Conservation (phyloP, 345 rosid species). For the Brassica incana region DNA sequence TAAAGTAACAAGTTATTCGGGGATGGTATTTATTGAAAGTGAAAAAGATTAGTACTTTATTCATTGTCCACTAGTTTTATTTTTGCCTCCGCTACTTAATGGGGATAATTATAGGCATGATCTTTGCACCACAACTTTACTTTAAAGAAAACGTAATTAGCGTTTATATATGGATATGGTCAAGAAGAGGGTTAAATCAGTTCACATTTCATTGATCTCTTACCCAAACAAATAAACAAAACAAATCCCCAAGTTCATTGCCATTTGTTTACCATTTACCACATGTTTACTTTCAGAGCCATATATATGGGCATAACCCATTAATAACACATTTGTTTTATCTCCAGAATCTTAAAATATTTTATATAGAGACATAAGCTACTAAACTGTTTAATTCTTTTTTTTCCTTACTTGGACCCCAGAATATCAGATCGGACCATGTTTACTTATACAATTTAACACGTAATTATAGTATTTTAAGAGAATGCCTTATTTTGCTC, state of each 20-base stretch:
- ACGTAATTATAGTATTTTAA: background rate
- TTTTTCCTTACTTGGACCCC: background rate
- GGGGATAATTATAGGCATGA: background rate
- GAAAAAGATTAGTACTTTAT: background rate
- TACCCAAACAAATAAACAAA: background rate
- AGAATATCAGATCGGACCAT: background rate
- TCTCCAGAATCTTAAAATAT: background rate
- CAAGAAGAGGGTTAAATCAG: background rate
- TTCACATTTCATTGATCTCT: background rate
- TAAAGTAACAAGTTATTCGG: background rate
- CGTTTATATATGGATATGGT: background rate
- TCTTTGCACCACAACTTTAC: background rate
- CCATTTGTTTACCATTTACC: background rate
- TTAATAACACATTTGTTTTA: background rate
- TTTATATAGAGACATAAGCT: background rate
- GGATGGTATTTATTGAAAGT: conserved; percentile 20
- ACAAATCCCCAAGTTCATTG: background rate
- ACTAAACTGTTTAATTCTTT: background rate
- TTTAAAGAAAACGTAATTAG: background rate
- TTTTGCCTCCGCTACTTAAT: conserved; percentile 10
- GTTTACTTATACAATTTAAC: background rate
- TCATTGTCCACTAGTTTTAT: conserved; percentile 30
- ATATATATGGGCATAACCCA: background rate
- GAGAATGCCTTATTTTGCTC: background rate
- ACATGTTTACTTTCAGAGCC: background rate